These are phyloP conservation scores for Zygnema circumcarinatum DNA, from an alignment of 139 green algal genomes.

Conservation along the genomic window DNA sequence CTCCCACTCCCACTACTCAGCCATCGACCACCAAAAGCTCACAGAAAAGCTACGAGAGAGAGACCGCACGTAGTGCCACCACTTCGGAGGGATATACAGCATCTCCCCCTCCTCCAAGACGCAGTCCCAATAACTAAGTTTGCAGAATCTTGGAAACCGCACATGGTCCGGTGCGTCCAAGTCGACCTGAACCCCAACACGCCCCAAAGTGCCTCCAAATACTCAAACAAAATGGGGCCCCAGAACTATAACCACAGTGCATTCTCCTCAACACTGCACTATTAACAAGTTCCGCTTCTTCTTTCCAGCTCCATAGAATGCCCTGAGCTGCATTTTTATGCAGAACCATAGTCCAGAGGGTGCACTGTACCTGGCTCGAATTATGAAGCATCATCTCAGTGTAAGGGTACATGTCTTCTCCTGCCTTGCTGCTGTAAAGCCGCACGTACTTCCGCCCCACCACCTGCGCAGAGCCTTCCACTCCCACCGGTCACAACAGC, in stretches of 20 bases:
- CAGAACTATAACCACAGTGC: no score
- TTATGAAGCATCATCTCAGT: constrained; percentile 69
- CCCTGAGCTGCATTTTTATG: no score
- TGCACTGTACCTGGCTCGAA: constrained; percentile 63
- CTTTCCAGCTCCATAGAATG: no score
- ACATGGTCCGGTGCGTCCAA: constrained; percentile 57
- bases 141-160: constrained; percentile 64
- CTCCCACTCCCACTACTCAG: no score
- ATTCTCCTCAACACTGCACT: no score
- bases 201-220: no score
- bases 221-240: no score
- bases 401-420: constrained; percentile 70
- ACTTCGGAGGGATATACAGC: constrained; percentile 88
- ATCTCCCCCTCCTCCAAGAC: constrained; percentile 79
- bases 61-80: constrained; percentile 91
- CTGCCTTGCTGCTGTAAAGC: constrained; percentile 75
- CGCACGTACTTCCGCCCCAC: constrained; percentile 92
- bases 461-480: constrained; percentile 24
- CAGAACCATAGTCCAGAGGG: constrained; percentile 22
- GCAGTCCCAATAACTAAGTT: constrained; percentile 70
- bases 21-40: constrained; percentile 87
- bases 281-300: no score
- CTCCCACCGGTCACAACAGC: constrained; percentile 62
- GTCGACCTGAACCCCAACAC: no score
- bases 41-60: constrained; percentile 80